phyloP scores from a whole-genome alignment of 2,329 filamentous ascomycete genomes.

The Zelopaecilomyces penicillatus region DNA sequence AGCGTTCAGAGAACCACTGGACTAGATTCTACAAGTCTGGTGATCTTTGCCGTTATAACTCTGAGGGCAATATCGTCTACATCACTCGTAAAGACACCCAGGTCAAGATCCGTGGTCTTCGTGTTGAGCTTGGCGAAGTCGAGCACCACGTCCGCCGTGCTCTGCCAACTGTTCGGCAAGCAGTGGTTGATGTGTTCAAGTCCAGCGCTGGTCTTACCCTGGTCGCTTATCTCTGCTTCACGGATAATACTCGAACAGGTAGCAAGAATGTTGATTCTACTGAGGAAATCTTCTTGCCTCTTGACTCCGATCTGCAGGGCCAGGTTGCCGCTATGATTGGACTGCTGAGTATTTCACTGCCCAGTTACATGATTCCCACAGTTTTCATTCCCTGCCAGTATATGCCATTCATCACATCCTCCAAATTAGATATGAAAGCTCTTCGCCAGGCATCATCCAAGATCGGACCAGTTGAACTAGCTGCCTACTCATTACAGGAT shows the following conservation, averaged over 20 bases:
- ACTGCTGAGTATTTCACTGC: neutral
- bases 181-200: slow-evolving; percentile 4
- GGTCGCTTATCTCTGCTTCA: slow-evolving; percentile 4
- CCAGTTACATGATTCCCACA: neutral
- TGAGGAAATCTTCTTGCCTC: too few species aligned
- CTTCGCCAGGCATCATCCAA: neutral
- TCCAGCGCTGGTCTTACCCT: neutral
- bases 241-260: neutral
- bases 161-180: neutral
- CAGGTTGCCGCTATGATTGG: too few species aligned
- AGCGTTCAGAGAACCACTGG: neutral
- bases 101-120: slow-evolving; percentile 44
- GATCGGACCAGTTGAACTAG: slow-evolving; percentile 5
- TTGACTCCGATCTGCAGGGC: too few species aligned
- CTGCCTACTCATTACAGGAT: slow-evolving; percentile 15
- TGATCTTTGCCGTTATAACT: slow-evolving; percentile 34
- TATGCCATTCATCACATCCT: neutral
- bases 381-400: neutral
- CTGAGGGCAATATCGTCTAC: slow-evolving; percentile 32
- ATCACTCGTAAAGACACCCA: slow-evolving; percentile 47
- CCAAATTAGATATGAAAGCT: neutral
- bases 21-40: slow-evolving; percentile 35
- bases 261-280: neutral
- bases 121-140: slow-evolving; percentile 6
- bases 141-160: slow-evolving; percentile 5